Base-by-base conservation (phyloP, 768 basidiomycete species). In the Collybia sordida region DNA sequence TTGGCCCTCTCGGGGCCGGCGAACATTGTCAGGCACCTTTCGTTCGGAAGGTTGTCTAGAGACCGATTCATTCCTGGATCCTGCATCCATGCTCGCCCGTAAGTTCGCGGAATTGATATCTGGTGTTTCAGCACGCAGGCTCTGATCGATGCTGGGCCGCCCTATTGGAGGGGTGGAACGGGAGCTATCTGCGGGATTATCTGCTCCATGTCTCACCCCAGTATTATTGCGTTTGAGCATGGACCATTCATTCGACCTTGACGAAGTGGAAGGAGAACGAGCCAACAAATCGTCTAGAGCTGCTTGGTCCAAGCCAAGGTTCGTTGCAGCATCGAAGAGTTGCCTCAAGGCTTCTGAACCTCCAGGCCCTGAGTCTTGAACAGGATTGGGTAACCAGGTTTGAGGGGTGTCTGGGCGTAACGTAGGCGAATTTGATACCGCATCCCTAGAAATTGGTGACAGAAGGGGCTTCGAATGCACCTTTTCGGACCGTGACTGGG, bases 321-420 rank as follows among this genome's bases (percentile, higher is more conserved):
- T 82, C 11, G 74, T 77, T 1, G 88, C 90, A 19, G 89, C 90
- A 60, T 83, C 81, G 56, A 88, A 90, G 21, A 93, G 66, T 61
- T 90, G 87, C 62, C 75, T 80, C 47, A 92, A 69, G 43, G 71
- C 70, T 19, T 77, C 59, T 44, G 69, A 63, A 43, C 69, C 65
- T 37, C 61, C 51, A 19, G 59, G 54, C 38, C 59, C 59, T 6
- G 52, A 50, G 24, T 48, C 42, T 39, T 54, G 54, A 37, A 50
- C 52, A 24, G 57, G 52, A 24, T 52, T 59, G 44, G 49, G 40
- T 47, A 48, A 57, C 46, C 34, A 49, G 45, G 35, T 52, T 48
- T 45, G 61, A 49, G 44, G 57, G 42, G 44, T 48, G 19, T 49
- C 49, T 28, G 58, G 55, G 21, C 66, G 51, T 27, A 47, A 38